phyloP scores from a whole-genome alignment of 441 rosid genomes.

The Syzygium malaccense region DNA sequence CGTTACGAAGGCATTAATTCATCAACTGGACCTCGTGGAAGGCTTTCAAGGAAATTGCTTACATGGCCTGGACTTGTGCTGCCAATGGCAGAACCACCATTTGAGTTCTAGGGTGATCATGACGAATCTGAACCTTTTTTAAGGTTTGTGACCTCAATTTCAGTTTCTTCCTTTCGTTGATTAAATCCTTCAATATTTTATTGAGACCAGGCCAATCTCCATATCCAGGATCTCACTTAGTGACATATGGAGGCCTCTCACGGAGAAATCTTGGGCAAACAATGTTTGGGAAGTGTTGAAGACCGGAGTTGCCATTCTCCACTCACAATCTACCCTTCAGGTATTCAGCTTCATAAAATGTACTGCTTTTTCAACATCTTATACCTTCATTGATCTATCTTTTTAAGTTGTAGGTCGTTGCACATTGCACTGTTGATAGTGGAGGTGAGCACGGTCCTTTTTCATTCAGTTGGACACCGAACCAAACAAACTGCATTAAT shows the following conservation, averaged over 20 bases:
- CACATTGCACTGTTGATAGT: neutral
- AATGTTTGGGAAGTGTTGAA: slow-evolving; percentile 72
- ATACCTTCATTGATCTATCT: slow-evolving; percentile 1
- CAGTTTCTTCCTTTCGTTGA: neutral
- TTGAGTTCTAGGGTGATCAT: slow-evolving; percentile 39
- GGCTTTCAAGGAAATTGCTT: slow-evolving; percentile 73
- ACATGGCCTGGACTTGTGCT: slow-evolving; percentile 62
- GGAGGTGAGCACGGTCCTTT: neutral
- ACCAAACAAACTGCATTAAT: neutral
- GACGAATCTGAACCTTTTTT: slow-evolving; percentile 65
- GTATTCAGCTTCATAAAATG: slow-evolving; percentile 26
- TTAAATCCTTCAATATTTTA: neutral
- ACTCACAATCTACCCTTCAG: slow-evolving; percentile 84
- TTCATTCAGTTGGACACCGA: neutral
- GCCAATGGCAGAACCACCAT: slow-evolving; percentile 53
- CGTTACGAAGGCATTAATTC: slow-evolving; percentile 85
- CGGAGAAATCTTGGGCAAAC: slow-evolving; percentile 57
- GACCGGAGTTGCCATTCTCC: slow-evolving; percentile 76
- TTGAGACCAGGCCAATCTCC: slow-evolving; percentile 58
- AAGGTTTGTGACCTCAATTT: slow-evolving; percentile 35
- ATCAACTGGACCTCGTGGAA: slow-evolving; percentile 85
- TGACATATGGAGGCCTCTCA: slow-evolving; percentile 94
- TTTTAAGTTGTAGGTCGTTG: neutral
- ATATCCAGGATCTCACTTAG: slow-evolving; percentile 88
- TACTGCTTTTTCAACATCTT: neutral